phyloP scores from a whole-genome alignment of 805 yeast genomes.

The Suhomyces tanzawaensis region DNA sequence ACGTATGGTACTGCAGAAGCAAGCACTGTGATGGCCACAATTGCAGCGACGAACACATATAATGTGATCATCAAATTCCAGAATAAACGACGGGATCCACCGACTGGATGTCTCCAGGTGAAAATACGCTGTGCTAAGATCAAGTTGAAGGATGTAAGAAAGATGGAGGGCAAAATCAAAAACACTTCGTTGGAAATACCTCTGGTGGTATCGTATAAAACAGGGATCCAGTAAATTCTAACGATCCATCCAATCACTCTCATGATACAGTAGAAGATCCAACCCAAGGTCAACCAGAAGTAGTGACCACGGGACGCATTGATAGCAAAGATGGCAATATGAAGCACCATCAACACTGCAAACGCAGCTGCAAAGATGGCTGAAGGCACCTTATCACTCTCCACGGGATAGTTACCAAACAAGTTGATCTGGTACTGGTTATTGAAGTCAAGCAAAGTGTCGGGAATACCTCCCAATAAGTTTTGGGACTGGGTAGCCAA shows the following conservation, averaged over 20 bases:
- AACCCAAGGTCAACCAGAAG: constrained; percentile 54
- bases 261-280: constrained; percentile 51
- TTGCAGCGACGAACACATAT: constrained; percentile 53
- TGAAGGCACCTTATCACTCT: constrained; percentile 56
- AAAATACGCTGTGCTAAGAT: constrained; percentile 70
- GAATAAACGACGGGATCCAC: constrained; percentile 53
- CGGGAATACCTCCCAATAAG: constrained; percentile 43
- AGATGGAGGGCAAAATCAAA: constrained; percentile 54
- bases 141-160: constrained; percentile 57
- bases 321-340: constrained; percentile 43
- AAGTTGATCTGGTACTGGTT: constrained; percentile 44
- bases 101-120: constrained; percentile 75
- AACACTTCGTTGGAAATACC: constrained; percentile 62
- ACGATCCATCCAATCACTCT: constrained; percentile 58
- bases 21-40: constrained; percentile 66
- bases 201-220: constrained; percentile 40
- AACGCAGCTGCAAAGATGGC: constrained; percentile 57
- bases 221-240: constrained; percentile 59
- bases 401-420: constrained; percentile 63
- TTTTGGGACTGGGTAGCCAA: constrained; percentile 29
- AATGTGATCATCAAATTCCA: constrained; percentile 49
- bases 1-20: constrained; percentile 61
- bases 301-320: constrained; percentile 57
- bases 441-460: constrained; percentile 33
- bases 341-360: constrained; percentile 45